Evolutionary conservation across 257 asterid genomes (phyloP).

Genomic region (Ilex asprella): DNA sequence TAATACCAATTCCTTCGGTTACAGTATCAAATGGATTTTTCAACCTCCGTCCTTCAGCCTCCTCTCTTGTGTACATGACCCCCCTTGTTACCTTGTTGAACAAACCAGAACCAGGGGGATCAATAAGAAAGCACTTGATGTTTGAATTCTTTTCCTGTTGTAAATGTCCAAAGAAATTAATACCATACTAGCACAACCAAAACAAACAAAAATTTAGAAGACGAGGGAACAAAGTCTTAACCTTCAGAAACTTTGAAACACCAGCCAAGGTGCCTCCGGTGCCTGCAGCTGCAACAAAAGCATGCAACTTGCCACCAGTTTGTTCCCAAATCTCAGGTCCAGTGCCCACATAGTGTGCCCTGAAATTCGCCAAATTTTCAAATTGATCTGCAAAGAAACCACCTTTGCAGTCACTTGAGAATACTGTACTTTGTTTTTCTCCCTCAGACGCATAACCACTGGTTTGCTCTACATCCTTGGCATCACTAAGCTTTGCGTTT

Average conservation of each 20-base stretch:
- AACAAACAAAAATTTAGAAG: slow-evolving; percentile 5
- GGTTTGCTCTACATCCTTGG: slow-evolving; percentile 17
- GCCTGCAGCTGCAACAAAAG: slow-evolving; percentile 97
- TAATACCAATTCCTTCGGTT: slow-evolving; percentile 94
- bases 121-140: slow-evolving; percentile 74
- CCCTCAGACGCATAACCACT: slow-evolving; percentile 17
- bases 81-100: slow-evolving; percentile 95
- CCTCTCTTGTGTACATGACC: slow-evolving; percentile 89
- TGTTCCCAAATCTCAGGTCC: slow-evolving; percentile 96
- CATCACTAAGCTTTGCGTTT: slow-evolving; percentile 14
- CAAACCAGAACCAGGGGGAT: slow-evolving; percentile 96
- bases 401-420: slow-evolving; percentile 44
- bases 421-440: slow-evolving; percentile 25
- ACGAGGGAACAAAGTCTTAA: slow-evolving; percentile 17
- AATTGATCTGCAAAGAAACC: slow-evolving; percentile 97
- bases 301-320: slow-evolving; percentile 70
- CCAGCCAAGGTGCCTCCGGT: slow-evolving; percentile 97
- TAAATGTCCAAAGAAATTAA: slow-evolving; percentile 9
- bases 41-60: slow-evolving; percentile 87
- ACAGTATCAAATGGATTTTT: slow-evolving; percentile 91
- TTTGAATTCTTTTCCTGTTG: slow-evolving; percentile 61
- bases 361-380: slow-evolving; percentile 85
- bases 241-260: slow-evolving; percentile 81
- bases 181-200: not conserved
- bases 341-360: slow-evolving; percentile 90